Evolutionary conservation across 805 yeast species (phyloP), one percentile per base, ranked within the genome.

Genomic region (Brettanomyces naardenensis): DNA sequence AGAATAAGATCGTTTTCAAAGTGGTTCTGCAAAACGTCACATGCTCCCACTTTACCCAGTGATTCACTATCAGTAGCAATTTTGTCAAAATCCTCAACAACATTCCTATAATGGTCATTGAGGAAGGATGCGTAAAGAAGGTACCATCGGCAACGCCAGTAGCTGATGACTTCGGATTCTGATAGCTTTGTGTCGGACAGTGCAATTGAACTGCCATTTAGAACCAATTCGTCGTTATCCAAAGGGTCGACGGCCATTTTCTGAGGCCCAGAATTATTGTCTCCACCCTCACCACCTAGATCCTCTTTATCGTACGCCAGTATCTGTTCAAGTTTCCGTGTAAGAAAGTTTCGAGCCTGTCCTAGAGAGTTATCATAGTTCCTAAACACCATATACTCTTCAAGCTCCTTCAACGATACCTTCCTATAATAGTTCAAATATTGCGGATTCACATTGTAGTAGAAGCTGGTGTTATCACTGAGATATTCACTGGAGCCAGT

Each of bases 71-170:
- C 50, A 4, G 19, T 10, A 14, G 45, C 6, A 3, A 54, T 32
- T 5, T 22, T 31, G 4, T 47, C 45, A 36, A 51, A 50, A 7
- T 47, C 51, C 3, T 45, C 45, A 17, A 50, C 49, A 25, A 53
- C 58, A 1, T 33, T 33, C 4, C 37, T 32, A 31, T 53, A 59
- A 37, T 56, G 48, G 32, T 46, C 47, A 15, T 42, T 38, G 19
- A 48, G 37, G 39, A 56, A 60, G 18, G 40, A 30, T 1, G 53
- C 49, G 30, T 51, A 55, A 5, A 59, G 10, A 14, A 56, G 29
- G 28, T 46, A 42, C 59, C 59, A 58, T 15, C 56, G 46, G 23
- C 60, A 50, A 13, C 46, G 52, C 54, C 55, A 59, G 39, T 54
- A 58, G 4, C 55, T 43, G 3, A 48, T 39, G 6, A 48, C 39